Evolutionary conservation across 495 filamentous ascomycete species (phyloP).

Genomic region (Melanomma pulvis-pyrius): DNA sequence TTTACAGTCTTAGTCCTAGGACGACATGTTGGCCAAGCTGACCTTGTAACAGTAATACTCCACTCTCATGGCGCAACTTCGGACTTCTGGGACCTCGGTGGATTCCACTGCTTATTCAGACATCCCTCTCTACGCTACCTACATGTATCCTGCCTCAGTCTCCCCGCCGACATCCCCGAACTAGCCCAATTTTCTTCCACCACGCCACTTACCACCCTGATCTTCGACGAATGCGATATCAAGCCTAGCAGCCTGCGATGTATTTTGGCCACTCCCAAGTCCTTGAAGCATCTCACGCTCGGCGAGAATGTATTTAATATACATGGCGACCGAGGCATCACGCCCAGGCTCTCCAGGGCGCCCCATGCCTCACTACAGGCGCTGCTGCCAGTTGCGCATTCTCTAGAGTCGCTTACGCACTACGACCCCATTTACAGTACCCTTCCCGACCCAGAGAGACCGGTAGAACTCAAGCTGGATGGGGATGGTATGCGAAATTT

Average conservation of each 20-base stretch:
- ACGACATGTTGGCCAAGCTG: neutral
- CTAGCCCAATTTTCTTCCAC: neutral
- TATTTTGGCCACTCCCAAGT: slow-evolving; percentile 20
- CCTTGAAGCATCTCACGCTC: slow-evolving; percentile 18
- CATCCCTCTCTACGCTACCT: slow-evolving; percentile 28
- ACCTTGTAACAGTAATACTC: slow-evolving; percentile 16
- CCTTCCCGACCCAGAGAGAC: neutral
- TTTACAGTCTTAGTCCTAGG: neutral
- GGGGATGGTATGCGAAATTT: slow-evolving; percentile 25
- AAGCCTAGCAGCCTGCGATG: neutral
- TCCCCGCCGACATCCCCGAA: slow-evolving; percentile 1
- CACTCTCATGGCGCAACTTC: slow-evolving; percentile 21
- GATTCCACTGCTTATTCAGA: slow-evolving; percentile 24
- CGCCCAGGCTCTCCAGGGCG: neutral
- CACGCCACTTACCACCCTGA: slow-evolving; percentile 21
- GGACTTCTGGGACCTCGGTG: slow-evolving; percentile 23
- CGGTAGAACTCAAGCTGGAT: neutral
- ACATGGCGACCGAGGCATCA: neutral
- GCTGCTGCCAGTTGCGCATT: slow-evolving; percentile 16
- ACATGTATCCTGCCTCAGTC: slow-evolving; percentile 25
- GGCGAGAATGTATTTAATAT: slow-evolving; percentile 28
- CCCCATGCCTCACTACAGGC: slow-evolving; percentile 17
- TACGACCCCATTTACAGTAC: slow-evolving; percentile 2
- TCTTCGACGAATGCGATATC: slow-evolving; percentile 30
- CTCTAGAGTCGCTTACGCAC: slow-evolving; percentile 22